Base-by-base conservation (phyloP, 768 basidiomycete genomes). In the Agaricus bisporus region DNA sequence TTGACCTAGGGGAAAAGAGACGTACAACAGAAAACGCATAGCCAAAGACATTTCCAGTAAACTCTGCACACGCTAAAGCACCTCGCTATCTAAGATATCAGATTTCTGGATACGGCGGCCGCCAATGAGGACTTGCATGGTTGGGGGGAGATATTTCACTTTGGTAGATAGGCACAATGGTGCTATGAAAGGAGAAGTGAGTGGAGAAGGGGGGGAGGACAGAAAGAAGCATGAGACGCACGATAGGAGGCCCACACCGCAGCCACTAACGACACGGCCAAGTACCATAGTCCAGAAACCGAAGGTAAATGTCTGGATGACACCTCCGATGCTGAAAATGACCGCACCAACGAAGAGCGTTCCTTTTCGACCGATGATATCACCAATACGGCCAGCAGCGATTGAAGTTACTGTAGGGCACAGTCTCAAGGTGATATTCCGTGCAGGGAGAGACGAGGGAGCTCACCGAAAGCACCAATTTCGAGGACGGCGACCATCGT, bases 401-500 rank as follows among this genome's bases (percentile, higher is more conserved):
- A 93, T 66, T 15, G 90, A 91, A 0, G 91, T 92, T 53, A 83
- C 86, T 88, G 62, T 51, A 37, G 15, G 17, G 39, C 29, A 11
- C 39, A 17, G 46, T 26, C 38, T 41, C 15, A 45, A 45, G 17
- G 28, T 35, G 1, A 7, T 10, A 17, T n/a, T 10, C 29, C 7
- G 7, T 17, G 32, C 4, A 18, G 17, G 0, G 0, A 11, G 10
- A 12, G 5, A 39, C 38, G 3, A 22, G 17, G 10, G 11, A 38
- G 64, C 80, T 29, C 62, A 88, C 90, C 75, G 64, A 94, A 83
- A 41, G 91, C 92, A 38, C 92, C 91, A 38, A 94, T 79, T 66
- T 94, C 91, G 20, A 93, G 71, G 0, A 92, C 86, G n/a, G 91
- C 86, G 32, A 93, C 91, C 88, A 94, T 93, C 9, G 86, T 89